A percentile compares a stretch with the other conserved stretches of the same genome.
phyloP scores from a whole-genome alignment of 805 yeast species.

The Metschnikowia kofuensis region DNA sequence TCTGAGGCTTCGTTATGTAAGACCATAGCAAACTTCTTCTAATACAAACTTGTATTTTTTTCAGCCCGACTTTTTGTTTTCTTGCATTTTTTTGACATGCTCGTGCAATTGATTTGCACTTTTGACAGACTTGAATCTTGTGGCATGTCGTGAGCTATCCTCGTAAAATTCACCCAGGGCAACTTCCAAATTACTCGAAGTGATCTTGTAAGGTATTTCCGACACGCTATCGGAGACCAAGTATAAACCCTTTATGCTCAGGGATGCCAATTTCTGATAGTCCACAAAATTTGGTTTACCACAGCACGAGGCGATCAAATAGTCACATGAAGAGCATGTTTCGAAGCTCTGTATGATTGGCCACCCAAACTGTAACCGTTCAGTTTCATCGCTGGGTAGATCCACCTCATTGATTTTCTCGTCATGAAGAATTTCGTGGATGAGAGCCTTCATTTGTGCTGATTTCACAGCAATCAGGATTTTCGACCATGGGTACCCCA shows the following conservation, averaged over 20 bases:
- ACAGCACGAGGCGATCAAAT: slow-evolving; percentile 10
- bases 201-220: slow-evolving; percentile 7
- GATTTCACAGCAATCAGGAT: slow-evolving; percentile 43
- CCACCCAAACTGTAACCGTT: slow-evolving; percentile 4
- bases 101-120: slow-evolving; percentile 16
- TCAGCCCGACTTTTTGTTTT: background rate
- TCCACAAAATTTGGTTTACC: slow-evolving; percentile 5
- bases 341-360: slow-evolving; percentile 10
- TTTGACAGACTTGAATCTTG: slow-evolving; percentile 11
- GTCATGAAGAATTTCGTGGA: slow-evolving; percentile 39
- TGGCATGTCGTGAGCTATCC: background rate
- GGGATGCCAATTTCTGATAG: slow-evolving; percentile 1
- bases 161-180: background rate
- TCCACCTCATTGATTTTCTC: slow-evolving; percentile 20
- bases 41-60: too few relatives aligned
- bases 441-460: slow-evolving; percentile 38
- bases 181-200: slow-evolving; percentile 6
- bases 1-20: too few relatives aligned
- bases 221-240: slow-evolving; percentile 7
- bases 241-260: slow-evolving; percentile 5
- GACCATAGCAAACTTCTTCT: too few relatives aligned
- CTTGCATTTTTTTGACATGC: background rate
- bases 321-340: slow-evolving; percentile 4
- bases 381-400: slow-evolving; percentile 2
- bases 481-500: slow-evolving; percentile 38